These are phyloP conservation scores for Syzygium malaccense DNA, from an alignment of 441 rosid genomes.

Conservation along the genomic window DNA sequence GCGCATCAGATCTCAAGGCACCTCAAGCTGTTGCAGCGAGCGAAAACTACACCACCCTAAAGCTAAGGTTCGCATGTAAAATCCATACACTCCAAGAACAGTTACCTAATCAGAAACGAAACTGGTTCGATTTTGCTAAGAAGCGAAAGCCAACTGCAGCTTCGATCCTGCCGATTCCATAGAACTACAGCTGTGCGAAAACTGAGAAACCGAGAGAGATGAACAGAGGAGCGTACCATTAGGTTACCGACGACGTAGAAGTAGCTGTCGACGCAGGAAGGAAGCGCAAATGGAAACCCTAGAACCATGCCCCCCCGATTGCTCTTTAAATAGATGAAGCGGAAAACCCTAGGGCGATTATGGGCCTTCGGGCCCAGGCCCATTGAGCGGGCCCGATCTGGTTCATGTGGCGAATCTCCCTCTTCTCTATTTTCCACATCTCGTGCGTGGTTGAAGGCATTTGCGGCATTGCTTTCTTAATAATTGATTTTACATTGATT, in stretches of 20 bases:
- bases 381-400: neutral
- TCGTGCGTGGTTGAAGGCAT: neutral
- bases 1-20: neutral
- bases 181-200: neutral
- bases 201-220: neutral
- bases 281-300: neutral
- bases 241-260: neutral
- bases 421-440: neutral
- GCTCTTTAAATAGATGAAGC: neutral
- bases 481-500: neutral
- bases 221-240: neutral
- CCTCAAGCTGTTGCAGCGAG: neutral
- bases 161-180: neutral
- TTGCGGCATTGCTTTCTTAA: neutral
- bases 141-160: neutral
- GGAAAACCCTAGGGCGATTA: neutral
- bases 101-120: neutral
- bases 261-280: neutral
- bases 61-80: neutral
- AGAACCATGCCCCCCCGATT: fast-evolving
- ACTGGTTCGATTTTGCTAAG: neutral
- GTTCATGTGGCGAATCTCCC: neutral
- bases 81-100: neutral
- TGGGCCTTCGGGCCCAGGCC: neutral
- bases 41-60: neutral